Base-by-base conservation (phyloP, 1,284 basidiomycete genomes). In the Boletellus sp. region DNA sequence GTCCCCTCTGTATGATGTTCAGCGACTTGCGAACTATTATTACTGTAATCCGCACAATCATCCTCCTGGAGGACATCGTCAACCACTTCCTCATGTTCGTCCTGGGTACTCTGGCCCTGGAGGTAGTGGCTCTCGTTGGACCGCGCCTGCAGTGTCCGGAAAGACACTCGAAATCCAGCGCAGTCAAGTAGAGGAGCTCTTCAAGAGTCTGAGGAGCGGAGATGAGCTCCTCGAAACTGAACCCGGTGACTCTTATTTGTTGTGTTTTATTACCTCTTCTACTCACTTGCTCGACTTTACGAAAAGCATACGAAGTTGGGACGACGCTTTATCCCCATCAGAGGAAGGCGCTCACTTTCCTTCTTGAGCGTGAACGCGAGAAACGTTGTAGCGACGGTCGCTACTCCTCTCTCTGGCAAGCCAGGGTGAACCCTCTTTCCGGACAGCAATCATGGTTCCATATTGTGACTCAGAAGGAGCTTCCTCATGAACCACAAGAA, bases 321-420 rank as follows among this genome's bases (percentile, higher is more conserved):
- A 96, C 96, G n/a, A 77, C 70, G 36, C 74, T 99, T 8, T 98
- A 98, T 68, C 90, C 94, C 14, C 96, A 99, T 72, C 96, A 99
- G 72, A 95, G 95, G 71, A 95, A 96, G 68, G 96, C 94, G 19
- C 76, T 99, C 19, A 93, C 94, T 1, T 99, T 99, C 69, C 72
- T 99, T 39, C 76, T 98, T n/a, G 91, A 95, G 59, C 82, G 94
- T 32, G 96, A 99, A 68, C 78, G 80, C 40, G 88, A 91, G 64
- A 76, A 76, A 48, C 63, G 67, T 21, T 72, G 74, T 17, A 57
- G 67, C 16, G 74, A 78, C 49, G 80, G 80, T 43, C 70, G 69
- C 48, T 78, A 77, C 54, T 82, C 87, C 19, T 87, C 88, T 6
- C 69, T 95, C 20, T 95, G 92, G 91, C 80, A 87, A 56, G 62